Evolutionary conservation across 83 land plant species (phyloP).

Genomic region (Picea abies): DNA sequence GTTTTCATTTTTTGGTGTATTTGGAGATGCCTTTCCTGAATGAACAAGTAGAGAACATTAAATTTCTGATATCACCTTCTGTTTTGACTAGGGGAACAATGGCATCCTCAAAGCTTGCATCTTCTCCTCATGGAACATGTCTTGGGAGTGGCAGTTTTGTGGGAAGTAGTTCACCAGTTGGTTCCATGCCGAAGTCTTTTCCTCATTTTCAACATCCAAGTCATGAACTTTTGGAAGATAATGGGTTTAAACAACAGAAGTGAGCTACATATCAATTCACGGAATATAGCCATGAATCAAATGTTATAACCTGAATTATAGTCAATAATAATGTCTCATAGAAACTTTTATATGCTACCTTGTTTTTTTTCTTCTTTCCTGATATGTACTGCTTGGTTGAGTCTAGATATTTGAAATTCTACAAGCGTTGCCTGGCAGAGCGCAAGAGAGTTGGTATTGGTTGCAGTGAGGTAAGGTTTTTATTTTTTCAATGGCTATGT

Average conservation of each 20-base stretch:
- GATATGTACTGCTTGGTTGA: not conserved
- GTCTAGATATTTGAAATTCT: conserved; percentile 81
- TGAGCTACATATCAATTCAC: conserved; percentile 31
- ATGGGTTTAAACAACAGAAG: conserved; percentile 96
- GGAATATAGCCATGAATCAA: not conserved
- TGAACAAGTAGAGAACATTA: not conserved
- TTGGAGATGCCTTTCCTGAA: not conserved
- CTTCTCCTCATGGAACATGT: conserved; percentile 61
- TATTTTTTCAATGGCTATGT: not conserved
- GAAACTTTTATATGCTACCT: not conserved
- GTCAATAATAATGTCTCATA: not conserved
- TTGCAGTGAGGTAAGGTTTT: conserved; percentile 80
- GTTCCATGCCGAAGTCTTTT: conserved; percentile 89
- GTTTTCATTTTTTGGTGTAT: not conserved
- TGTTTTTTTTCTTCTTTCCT: conserved; percentile 3
- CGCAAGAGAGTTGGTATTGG: conserved; percentile 91
- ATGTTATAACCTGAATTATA: not conserved
- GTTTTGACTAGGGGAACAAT: conserved; percentile 5
- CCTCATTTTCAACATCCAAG: conserved; percentile 98
- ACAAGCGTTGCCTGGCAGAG: conserved; percentile 84
- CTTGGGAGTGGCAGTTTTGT: conserved; percentile 44
- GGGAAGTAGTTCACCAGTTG: conserved; percentile 92
- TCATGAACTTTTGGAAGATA: conserved; percentile 93
- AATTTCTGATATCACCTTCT: not conserved
- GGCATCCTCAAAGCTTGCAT: conserved; percentile 51